Conservation (phyloP, 2,329 filamentous ascomycete genomes). For the Penicillium fuscoglaucum region DNA sequence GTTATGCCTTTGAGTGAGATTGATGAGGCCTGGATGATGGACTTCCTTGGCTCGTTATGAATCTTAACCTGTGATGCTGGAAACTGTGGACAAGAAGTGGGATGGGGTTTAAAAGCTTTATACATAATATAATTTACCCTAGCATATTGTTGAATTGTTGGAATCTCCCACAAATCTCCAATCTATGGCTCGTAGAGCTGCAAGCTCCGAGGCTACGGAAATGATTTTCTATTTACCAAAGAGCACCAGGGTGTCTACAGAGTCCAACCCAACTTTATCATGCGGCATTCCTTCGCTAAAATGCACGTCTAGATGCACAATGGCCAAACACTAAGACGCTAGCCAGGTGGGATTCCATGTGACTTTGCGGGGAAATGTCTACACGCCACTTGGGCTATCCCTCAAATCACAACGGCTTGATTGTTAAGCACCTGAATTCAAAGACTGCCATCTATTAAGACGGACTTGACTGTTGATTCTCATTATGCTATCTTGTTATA, state of each 20-base stretch:
- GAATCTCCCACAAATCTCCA: neutral
- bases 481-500: neutral
- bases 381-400: neutral
- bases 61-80: neutral
- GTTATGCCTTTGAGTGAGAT: conserved; percentile 16
- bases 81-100: neutral
- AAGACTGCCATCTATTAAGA: neutral
- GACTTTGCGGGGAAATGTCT: neutral
- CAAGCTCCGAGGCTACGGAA: neutral
- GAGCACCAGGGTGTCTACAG: neutral
- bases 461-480: neutral
- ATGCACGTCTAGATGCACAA: too few species aligned
- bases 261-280: neutral
- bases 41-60: conserved; percentile 24
- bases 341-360: neutral
- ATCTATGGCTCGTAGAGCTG: neutral
- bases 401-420: neutral
- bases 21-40: conserved; percentile 28
- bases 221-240: neutral
- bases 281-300: too few species aligned
- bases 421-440: neutral
- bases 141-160: neutral
- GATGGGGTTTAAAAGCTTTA: neutral
- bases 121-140: neutral
- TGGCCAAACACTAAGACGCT: neutral